phyloP scores from a whole-genome alignment of 345 rosid species.

The Eucalyptus pauciflora region DNA sequence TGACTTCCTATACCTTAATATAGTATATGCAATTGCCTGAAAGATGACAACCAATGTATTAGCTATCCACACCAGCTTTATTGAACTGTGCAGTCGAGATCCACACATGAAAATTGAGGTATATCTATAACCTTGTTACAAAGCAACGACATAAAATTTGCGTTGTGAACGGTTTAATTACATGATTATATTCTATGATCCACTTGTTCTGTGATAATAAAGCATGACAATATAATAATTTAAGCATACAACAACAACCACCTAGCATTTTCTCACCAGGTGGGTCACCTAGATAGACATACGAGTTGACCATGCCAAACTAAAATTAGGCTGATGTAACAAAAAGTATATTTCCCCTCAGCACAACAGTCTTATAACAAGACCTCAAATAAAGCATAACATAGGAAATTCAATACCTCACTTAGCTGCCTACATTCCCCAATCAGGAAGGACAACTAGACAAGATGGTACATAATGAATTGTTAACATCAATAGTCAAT shows the following conservation, averaged over 20 bases:
- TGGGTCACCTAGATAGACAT: background rate
- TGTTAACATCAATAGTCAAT: background rate
- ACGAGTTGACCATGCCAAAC: background rate
- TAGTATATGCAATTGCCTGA: no score
- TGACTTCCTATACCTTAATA: no score
- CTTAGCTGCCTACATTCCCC: background rate
- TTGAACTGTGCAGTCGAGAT: no score
- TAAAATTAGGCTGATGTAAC: background rate
- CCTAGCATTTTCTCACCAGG: background rate
- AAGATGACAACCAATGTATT: no score
- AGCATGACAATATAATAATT: background rate
- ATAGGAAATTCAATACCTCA: background rate
- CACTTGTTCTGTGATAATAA: background rate
- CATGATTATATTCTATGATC: background rate
- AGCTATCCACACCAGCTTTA: no score
- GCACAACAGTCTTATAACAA: background rate
- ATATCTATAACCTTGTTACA: background rate
- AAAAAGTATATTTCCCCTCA: background rate
- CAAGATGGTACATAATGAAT: background rate
- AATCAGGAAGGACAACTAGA: background rate
- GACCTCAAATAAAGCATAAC: background rate
- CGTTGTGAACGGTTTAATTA: background rate
- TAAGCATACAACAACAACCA: background rate
- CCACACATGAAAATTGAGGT: background rate
- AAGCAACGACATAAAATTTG: background rate